Percentiles rank a stretch among this genome's conserved stretches.
These are phyloP conservation scores for Durotheca rogersii DNA, from an alignment of 495 filamentous ascomycete genomes.

Conservation along the genomic window DNA sequence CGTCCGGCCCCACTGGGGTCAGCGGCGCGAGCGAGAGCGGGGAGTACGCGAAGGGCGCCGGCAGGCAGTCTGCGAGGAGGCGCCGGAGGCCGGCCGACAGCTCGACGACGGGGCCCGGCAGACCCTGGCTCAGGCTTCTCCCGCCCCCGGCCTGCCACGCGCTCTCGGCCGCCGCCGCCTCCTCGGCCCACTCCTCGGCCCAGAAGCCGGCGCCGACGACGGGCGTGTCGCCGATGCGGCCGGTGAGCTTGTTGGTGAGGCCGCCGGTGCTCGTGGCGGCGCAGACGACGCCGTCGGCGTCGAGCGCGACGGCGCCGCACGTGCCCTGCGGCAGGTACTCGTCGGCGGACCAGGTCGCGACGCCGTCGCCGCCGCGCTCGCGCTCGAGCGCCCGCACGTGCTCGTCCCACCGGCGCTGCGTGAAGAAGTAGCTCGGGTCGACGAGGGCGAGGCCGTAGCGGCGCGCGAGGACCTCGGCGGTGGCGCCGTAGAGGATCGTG, in stretches of 20 bases:
- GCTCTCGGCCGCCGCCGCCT: constrained; percentile 15
- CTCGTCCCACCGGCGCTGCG: constrained; percentile 77
- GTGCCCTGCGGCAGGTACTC: constrained; percentile 81
- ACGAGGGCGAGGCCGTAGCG: constrained; percentile 70
- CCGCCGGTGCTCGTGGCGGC: constrained; percentile 86
- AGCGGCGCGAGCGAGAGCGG: constrained; percentile 21
- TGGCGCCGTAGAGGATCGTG: constrained; percentile 63
- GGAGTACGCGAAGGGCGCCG: constrained; percentile 42
- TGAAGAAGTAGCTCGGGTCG: constrained; percentile 72
- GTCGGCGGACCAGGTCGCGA: constrained; percentile 47
- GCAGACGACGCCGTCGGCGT: constrained; percentile 68
- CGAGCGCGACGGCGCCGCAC: constrained; percentile 78
- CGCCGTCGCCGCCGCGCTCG: constrained; percentile 40
- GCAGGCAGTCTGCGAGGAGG: constrained; percentile 55
- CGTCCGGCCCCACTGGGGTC: too few relatives aligned
- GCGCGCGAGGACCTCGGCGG: constrained; percentile 65
- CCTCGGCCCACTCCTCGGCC: constrained; percentile 76
- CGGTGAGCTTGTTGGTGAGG: constrained; percentile 83
- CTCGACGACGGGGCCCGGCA: constrained; percentile 40
- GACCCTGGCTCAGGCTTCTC: constrained; percentile 16
- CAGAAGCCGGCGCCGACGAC: constrained; percentile 85
- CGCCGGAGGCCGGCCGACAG: constrained; percentile 42
- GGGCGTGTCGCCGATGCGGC: constrained; percentile 85
- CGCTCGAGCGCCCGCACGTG: constrained; percentile 66
- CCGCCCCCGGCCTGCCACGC: background rate